Evolutionary conservation across 345 rosid species (phyloP).

Genomic region (Eucalyptus viminalis): DNA sequence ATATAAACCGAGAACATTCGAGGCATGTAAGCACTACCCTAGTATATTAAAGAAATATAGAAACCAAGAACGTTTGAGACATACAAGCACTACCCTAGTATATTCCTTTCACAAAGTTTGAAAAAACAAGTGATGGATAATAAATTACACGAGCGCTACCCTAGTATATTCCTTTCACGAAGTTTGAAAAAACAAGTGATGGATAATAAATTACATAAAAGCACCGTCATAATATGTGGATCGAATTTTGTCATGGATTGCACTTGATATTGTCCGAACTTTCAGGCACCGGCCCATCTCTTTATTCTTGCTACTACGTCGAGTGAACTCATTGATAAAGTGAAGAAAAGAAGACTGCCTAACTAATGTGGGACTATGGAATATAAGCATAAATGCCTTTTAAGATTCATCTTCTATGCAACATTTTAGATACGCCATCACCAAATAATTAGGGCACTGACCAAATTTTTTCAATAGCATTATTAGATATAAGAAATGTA

Average conservation of each 20-base stretch:
- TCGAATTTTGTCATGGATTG: background rate
- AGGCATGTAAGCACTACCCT: background rate
- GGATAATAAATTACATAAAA: background rate
- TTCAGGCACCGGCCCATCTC: background rate
- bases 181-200: no score
- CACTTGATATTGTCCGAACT: background rate
- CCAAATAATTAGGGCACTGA: background rate
- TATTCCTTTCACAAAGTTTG: no score
- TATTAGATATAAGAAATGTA: background rate
- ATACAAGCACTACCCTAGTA: background rate
- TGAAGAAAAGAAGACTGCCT: background rate
- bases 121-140: no score
- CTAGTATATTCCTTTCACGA: no score
- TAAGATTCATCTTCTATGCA: background rate
- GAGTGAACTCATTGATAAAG: background rate
- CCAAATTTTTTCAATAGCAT: background rate
- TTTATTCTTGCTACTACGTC: background rate
- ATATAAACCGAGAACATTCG: background rate
- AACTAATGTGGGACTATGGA: background rate
- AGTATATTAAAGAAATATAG: background rate
- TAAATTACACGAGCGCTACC: background rate
- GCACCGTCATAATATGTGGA: background rate
- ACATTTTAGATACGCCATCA: background rate
- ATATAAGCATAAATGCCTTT: background rate
- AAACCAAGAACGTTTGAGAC: background rate